phyloP scores from a whole-genome alignment of 208 protist species.

The Hexamita inflata region DNA sequence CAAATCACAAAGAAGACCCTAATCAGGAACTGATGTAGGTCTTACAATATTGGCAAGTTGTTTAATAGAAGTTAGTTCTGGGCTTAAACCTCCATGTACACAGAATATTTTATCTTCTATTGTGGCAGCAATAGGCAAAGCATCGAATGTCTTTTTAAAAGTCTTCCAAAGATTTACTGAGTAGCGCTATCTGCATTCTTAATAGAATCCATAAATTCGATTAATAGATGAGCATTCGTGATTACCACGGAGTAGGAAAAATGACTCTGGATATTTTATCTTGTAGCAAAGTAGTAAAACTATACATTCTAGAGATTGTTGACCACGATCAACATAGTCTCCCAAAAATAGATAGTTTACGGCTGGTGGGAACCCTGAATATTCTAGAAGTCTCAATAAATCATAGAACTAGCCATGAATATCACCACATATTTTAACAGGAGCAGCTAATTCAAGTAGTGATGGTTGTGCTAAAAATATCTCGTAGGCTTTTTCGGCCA shows the following conservation, averaged over 20 bases:
- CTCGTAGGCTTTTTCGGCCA: slow-evolving; percentile 33
- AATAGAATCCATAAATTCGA: slow-evolving; percentile 95
- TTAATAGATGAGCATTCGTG: slow-evolving; percentile 94
- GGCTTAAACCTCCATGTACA: slow-evolving; percentile 87
- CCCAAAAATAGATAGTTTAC: slow-evolving; percentile 98
- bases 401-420: slow-evolving; percentile 99
- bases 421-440: slow-evolving; percentile 61
- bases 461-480: slow-evolving; percentile 52
- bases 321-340: slow-evolving; percentile 98
- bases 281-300: slow-evolving; percentile 51
- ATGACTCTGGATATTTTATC: slow-evolving; percentile 58
- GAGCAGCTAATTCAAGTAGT: slow-evolving; percentile 53
- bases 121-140: slow-evolving; percentile 87
- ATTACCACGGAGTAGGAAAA: slow-evolving; percentile 94
- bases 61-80: slow-evolving; percentile 79
- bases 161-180: slow-evolving; percentile 92
- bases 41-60: slow-evolving; percentile 80
- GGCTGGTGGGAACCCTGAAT: slow-evolving; percentile 89
- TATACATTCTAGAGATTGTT: slow-evolving; percentile 91
- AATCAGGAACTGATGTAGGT: slow-evolving; percentile 94
- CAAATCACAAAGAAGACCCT: slow-evolving; percentile 90
- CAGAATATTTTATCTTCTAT: slow-evolving; percentile 98
- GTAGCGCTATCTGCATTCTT: slow-evolving; percentile 80
- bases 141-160: slow-evolving; percentile 96
- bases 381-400: slow-evolving; percentile 96